These are phyloP conservation scores for Fistulifera solaris DNA, from an alignment of 108 stramenopile species.

Conservation along the genomic window DNA sequence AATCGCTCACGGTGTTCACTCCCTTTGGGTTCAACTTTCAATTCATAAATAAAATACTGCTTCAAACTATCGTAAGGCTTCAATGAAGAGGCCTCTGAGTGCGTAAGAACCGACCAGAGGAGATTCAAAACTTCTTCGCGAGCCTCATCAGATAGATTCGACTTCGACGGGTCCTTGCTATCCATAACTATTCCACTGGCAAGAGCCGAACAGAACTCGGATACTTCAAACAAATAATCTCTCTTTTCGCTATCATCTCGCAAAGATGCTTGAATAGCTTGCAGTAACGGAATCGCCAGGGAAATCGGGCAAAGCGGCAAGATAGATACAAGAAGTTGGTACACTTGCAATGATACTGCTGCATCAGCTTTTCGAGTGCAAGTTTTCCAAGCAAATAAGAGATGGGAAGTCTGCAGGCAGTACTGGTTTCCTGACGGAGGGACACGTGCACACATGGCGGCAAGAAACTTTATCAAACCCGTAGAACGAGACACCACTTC, in stretches of 20 bases:
- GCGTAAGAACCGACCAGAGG: slow-evolving; percentile 74
- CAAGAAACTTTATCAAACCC: slow-evolving; percentile 73
- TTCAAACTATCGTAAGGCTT: slow-evolving; percentile 70
- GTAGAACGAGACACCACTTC: slow-evolving; percentile 73
- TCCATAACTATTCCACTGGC: slow-evolving; percentile 30
- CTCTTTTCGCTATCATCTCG: slow-evolving; percentile 22
- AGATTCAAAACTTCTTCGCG: slow-evolving; percentile 65
- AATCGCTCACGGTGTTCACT: slow-evolving; percentile 46
- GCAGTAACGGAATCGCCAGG: slow-evolving; percentile 70
- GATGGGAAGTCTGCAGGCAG: slow-evolving; percentile 65
- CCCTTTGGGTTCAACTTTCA: slow-evolving; percentile 44
- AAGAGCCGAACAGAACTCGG: slow-evolving; percentile 68
- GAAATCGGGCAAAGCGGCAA: slow-evolving; percentile 56
- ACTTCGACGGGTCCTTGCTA: slow-evolving; percentile 12
- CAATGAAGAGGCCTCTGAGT: slow-evolving; percentile 59
- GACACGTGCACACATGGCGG: slow-evolving; percentile 53
- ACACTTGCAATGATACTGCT: slow-evolving; percentile 73
- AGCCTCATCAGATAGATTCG: slow-evolving; percentile 31
- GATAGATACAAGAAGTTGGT: slow-evolving; percentile 72
- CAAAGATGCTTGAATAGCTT: slow-evolving; percentile 48
- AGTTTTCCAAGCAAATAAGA: slow-evolving; percentile 78
- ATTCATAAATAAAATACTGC: slow-evolving; percentile 50
- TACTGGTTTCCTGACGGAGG: slow-evolving; percentile 20
- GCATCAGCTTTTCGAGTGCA: slow-evolving; percentile 69
- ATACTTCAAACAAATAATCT: slow-evolving; percentile 62